Conservation (phyloP, 495 filamentous ascomycete species). For the Xylaria telfairii region DNA sequence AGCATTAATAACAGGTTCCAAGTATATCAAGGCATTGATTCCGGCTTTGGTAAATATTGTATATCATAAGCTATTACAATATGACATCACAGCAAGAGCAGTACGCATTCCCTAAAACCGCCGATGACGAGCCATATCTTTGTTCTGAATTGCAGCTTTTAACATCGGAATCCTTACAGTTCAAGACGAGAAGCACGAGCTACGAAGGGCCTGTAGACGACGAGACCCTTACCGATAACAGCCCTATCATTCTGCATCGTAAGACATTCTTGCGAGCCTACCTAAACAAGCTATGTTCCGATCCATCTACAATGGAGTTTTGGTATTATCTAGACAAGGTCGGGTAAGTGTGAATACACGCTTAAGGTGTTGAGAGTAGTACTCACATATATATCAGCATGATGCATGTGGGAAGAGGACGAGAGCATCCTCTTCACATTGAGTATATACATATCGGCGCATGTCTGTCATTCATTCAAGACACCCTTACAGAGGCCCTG, state of each 20-base stretch:
- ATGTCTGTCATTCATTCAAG: constrained; percentile 71
- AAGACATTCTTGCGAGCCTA: constrained; percentile 80
- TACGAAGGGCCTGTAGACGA: constrained; percentile 69
- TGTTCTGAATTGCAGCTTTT: neutral
- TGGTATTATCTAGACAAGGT: constrained; percentile 84
- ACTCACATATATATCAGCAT: constrained; percentile 45
- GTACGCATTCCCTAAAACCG: neutral
- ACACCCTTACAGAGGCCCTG: constrained; percentile 75
- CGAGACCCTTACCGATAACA: constrained; percentile 64
- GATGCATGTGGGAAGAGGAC: constrained; percentile 73
- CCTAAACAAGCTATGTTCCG: constrained; percentile 70
- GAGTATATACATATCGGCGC: constrained; percentile 79
- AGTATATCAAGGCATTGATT: constrained; percentile 77
- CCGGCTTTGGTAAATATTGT: constrained; percentile 76
- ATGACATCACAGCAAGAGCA: constrained; percentile 75
- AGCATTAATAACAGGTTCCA: constrained; percentile 66
- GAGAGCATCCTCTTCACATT: constrained; percentile 69
- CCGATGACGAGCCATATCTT: neutral
- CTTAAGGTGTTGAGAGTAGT: neutral
- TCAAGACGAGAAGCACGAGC: constrained; percentile 69
- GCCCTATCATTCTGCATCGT: constrained; percentile 73
- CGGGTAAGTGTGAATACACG: constrained; percentile 48
- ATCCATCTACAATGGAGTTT: constrained; percentile 74
- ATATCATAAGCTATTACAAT: constrained; percentile 76
- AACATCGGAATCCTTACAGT: constrained; percentile 32